phyloP scores from a whole-genome alignment of 2,329 filamentous ascomycete species.

The Claviceps sp. region DNA sequence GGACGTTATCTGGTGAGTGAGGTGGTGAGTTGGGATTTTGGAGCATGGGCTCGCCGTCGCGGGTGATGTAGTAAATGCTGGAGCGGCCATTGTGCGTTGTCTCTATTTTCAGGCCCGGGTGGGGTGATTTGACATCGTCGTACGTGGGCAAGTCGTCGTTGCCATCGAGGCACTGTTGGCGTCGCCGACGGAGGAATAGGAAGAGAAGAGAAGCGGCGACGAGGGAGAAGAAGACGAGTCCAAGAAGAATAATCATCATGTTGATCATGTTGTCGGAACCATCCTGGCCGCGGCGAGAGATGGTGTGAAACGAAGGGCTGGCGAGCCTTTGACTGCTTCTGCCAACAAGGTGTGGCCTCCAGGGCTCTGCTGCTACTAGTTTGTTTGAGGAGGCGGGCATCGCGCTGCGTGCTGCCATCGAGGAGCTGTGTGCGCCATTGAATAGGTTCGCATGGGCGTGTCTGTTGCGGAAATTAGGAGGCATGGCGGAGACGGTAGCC shows the following conservation, averaged over 20 bases:
- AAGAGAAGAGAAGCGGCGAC: constrained; percentile 55
- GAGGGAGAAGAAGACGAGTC: constrained; percentile 61
- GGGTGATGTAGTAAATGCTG: constrained; percentile 65
- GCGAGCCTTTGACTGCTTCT: constrained; percentile 2
- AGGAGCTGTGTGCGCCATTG: constrained; percentile 1
- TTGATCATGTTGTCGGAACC: constrained; percentile 52
- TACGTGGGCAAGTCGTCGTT: constrained; percentile 54
- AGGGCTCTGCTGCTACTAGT: constrained; percentile 5
- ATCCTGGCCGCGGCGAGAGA: constrained; percentile 18
- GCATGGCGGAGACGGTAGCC: constrained; percentile 3
- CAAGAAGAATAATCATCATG: constrained; percentile 66
- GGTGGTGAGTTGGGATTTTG: constrained; percentile 63
- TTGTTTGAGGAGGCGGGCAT: constrained; percentile 3
- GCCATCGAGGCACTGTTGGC: constrained; percentile 27
- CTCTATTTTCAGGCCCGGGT: constrained; percentile 43
- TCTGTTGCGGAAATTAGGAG: constrained; percentile 5
- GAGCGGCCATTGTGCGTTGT: constrained; percentile 42
- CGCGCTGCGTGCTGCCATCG: constrained; percentile 5
- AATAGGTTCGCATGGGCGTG: background rate
- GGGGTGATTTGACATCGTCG: constrained; percentile 43
- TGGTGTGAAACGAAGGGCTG: constrained; percentile 5
- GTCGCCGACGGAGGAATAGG: constrained; percentile 53
- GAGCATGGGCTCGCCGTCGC: constrained; percentile 64
- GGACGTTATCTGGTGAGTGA: constrained; percentile 67
- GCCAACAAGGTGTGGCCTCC: constrained; percentile 6